phyloP scores from a whole-genome alignment of 1,284 basidiomycete species.

The Bjerkandera adusta region DNA sequence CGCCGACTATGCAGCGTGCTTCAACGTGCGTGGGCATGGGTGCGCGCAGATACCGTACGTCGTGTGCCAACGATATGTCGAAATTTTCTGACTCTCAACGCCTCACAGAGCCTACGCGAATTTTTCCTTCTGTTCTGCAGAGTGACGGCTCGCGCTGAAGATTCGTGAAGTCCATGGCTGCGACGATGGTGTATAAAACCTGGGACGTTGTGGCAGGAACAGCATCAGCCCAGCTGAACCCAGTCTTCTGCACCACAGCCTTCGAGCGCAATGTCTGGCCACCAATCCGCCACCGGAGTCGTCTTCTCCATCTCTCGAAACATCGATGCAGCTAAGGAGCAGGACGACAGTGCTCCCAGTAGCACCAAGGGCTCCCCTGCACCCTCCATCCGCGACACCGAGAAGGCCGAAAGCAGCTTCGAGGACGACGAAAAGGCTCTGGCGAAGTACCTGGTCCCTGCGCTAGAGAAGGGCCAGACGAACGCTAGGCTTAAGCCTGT shows the following conservation, averaged over 20 bases:
- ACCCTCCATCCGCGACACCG: conserved; percentile 10
- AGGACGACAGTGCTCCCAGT: conserved; percentile 1
- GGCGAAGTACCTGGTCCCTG: conserved; percentile 15
- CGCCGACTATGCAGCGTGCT: no score
- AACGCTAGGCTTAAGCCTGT: conserved; percentile 10
- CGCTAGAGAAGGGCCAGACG: conserved; percentile 16
- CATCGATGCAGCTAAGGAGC: conserved; percentile 2
- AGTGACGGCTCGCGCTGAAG: no score
- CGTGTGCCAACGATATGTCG: no score
- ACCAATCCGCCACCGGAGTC: conserved; percentile 8
- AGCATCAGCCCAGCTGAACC: conserved; percentile 7
- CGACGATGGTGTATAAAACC: conserved; percentile 5
- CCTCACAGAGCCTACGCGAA: no score
- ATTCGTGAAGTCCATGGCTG: no score
- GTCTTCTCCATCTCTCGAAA: conserved; percentile 8
- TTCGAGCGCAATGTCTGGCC: conserved; percentile 4
- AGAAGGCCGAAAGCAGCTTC: conserved; percentile 10
- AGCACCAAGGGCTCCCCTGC: conserved; percentile 7
- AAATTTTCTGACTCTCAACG: no score
- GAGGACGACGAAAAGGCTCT: conserved; percentile 12
- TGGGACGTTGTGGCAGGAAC: background rate
- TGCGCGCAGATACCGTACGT: no score
- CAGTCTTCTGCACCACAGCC: background rate
- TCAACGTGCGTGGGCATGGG: no score
- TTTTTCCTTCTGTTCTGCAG: no score